Evolutionary conservation across 371 early-diverging fungal species (phyloP).

Genomic region (Actinomucor elegans): DNA sequence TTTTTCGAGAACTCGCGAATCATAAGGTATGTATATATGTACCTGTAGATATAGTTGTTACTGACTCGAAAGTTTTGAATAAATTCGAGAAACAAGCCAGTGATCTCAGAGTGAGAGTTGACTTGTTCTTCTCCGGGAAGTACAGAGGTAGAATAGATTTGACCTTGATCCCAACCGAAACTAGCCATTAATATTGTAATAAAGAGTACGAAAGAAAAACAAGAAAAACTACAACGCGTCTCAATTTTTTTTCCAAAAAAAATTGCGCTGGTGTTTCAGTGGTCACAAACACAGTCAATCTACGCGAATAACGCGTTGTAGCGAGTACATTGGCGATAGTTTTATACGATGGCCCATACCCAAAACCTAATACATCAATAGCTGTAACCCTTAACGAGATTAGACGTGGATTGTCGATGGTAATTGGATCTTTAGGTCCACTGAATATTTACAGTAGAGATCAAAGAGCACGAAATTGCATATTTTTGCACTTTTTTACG

Average conservation of each 20-base stretch:
- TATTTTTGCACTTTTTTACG: too few species aligned
- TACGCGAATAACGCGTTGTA: too few species aligned
- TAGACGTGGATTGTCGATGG: too few species aligned
- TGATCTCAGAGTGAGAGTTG: conserved; percentile 56
- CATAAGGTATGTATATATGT: too few species aligned
- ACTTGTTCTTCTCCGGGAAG: conserved; percentile 60
- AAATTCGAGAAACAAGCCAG: conserved; percentile 67
- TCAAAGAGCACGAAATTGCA: too few species aligned
- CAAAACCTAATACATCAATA: too few species aligned
- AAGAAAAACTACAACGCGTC: conserved; percentile 8
- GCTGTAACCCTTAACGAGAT: too few species aligned
- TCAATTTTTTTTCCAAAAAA: conserved; percentile 6
- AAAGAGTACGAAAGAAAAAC: neutral
- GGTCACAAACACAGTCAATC: conserved; percentile 1
- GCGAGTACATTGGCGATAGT: too few species aligned
- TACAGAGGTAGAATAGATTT: conserved; percentile 69
- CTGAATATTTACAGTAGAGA: too few species aligned
- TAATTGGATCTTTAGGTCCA: too few species aligned
- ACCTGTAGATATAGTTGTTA: conserved; percentile 79
- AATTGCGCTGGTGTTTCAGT: neutral
- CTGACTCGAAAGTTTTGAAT: conserved; percentile 77
- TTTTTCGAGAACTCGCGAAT: too few species aligned
- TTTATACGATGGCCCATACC: too few species aligned
- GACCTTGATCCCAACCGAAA: conserved; percentile 84
- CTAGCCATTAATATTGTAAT: conserved; percentile 41